phyloP scores from a whole-genome alignment of 495 filamentous ascomycete genomes.

The Penicillium desertorum region DNA sequence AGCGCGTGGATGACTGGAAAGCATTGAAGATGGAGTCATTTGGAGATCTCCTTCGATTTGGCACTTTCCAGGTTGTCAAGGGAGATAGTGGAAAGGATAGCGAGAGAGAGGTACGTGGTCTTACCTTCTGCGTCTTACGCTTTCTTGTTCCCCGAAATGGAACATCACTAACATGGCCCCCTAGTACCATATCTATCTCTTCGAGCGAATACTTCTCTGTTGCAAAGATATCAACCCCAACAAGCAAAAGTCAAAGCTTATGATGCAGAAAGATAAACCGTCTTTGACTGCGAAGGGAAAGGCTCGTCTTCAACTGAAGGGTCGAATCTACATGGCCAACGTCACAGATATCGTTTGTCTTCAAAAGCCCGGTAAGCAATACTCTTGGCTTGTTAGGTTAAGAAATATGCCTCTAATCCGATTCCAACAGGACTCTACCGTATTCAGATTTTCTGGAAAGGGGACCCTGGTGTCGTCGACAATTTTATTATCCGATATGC shows the following conservation, averaged over 20 bases:
- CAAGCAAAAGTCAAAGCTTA: slow-evolving; percentile 75
- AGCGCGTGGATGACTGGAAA: slow-evolving; percentile 97
- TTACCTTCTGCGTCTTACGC: background rate
- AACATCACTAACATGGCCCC: slow-evolving; percentile 33
- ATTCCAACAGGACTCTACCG: slow-evolving; percentile 71
- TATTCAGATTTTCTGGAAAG: slow-evolving; percentile 98
- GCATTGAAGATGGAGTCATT: slow-evolving; percentile 86
- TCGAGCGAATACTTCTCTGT: slow-evolving; percentile 91
- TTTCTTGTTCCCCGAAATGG: background rate
- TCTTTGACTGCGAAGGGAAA: slow-evolving; percentile 70
- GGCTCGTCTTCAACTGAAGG: slow-evolving; percentile 87
- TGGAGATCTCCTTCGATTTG: slow-evolving; percentile 82
- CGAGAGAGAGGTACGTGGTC: slow-evolving; percentile 73
- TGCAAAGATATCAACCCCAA: slow-evolving; percentile 92
- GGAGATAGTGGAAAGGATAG: slow-evolving; percentile 73
- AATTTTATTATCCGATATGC: slow-evolving; percentile 92
- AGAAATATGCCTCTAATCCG: slow-evolving; percentile 1
- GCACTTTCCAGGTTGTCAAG: slow-evolving; percentile 92
- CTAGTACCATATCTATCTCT: slow-evolving; percentile 96
- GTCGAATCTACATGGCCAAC: slow-evolving; percentile 98
- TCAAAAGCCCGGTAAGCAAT: slow-evolving; percentile 70
- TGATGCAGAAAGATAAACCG: slow-evolving; percentile 64
- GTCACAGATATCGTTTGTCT: slow-evolving; percentile 89
- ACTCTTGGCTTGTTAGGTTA: background rate
- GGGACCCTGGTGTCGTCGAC: slow-evolving; percentile 91